A percentile compares a stretch with the other conserved stretches of the same genome.
phyloP scores from a whole-genome alignment of 768 basidiomycete species.

The Mrakia gelida region DNA sequence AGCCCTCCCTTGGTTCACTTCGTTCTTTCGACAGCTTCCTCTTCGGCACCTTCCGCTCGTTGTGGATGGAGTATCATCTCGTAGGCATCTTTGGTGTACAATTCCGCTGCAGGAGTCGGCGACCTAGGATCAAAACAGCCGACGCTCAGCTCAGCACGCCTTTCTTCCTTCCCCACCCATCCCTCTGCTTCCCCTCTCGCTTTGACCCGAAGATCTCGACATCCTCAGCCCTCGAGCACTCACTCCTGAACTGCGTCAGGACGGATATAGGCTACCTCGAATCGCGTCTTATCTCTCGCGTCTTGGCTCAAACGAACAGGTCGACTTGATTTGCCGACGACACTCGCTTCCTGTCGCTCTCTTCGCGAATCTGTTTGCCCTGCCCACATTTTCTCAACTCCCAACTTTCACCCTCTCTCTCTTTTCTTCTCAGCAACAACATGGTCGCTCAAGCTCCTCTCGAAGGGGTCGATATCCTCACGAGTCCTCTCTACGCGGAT shows the following conservation, averaged over 20 bases:
- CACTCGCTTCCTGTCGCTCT: not conserved
- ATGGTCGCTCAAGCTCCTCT: not conserved
- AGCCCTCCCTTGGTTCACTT: too few relatives aligned
- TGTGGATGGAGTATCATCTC: too few relatives aligned
- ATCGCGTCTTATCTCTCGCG: not conserved
- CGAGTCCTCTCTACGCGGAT: not conserved
- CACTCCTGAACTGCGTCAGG: not conserved
- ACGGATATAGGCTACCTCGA: not conserved
- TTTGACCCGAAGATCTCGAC: not conserved
- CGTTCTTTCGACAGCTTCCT: too few relatives aligned
- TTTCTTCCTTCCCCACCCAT: too few relatives aligned
- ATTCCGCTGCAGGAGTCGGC: too few relatives aligned
- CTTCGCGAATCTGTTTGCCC: not conserved
- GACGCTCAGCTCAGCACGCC: too few relatives aligned
- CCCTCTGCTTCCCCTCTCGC: not conserved
- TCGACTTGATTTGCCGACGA: not conserved
- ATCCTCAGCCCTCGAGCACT: not conserved
- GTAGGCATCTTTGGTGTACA: too few relatives aligned
- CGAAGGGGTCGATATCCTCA: not conserved
- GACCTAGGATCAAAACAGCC: too few relatives aligned
- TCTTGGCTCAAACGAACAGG: not conserved
- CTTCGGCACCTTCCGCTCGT: too few relatives aligned
- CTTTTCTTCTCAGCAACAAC: not conserved
- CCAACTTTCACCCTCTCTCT: not conserved
- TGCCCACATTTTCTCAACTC: not conserved